Base-by-base conservation (phyloP, 1,139 yeast genomes). In the Nakaseomyces bracarensis region DNA sequence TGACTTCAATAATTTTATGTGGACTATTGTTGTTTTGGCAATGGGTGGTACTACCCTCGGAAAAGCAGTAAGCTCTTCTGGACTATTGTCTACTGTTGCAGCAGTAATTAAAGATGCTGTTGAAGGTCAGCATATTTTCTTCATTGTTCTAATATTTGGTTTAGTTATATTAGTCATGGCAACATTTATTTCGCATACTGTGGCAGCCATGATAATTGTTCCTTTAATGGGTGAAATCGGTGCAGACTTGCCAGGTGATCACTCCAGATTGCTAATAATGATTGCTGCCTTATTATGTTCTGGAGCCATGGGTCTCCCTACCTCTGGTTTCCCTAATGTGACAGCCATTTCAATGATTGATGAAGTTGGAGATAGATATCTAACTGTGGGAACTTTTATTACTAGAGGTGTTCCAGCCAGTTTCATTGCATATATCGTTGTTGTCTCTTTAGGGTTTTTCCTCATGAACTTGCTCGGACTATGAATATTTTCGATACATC, bases 21-120 rank as follows among this genome's bases (percentile, higher is more conserved):
- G 97, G 97, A 82, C 91, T 1, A 89, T 89, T 54, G 87, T 89
- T 15, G 75, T 89, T 44, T 71, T 89, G 50, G 96, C 96, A 4
- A 87, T 87, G 96, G 97, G 97, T 43, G 97, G 97, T 53, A 74
- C 86, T 47, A 94, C 96, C 0, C 70, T 89, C 35, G 97, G 97
- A 46, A 84, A 82, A 60, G 96, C 94, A 1, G 94, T 89, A 5
- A 75, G 91, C 1, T 80, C 93, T 2, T 84, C 95, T 1, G 96
- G 96, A 0, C 69, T 89, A 43, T 70, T 89, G 43, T 71, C 72
- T n/a, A 79, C 93, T 1, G 76, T 86, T 48, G 96, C 96, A 2
- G 57, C 64, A 11, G 69, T 76, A 1, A 80, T 89, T 45, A 87
- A 83, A 55, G 58, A 62, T 20, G 68, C 69, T 45, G 75, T 84